Evolutionary conservation across 371 early-diverging fungal species (phyloP), one percentile per base, ranked within the genome.

Genomic region (Zychaea mexicana): DNA sequence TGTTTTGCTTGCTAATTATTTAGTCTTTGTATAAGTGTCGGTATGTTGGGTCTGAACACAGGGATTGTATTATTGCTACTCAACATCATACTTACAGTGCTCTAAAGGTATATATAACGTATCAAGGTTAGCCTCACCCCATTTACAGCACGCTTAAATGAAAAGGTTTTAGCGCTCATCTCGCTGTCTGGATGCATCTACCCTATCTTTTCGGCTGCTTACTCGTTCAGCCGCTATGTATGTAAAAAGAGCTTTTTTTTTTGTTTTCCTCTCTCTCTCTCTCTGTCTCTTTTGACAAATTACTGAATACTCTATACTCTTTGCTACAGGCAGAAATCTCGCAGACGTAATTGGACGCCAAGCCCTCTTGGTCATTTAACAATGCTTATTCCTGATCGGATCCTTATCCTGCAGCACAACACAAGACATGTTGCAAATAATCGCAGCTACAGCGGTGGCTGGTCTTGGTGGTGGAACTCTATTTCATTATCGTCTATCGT

Each of bases 21-120:
- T 49, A 49, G 49, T 24, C 49, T 49, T 49, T 49, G 49, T 24
- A 49, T 49, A 49, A 49, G 49, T 24, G 22, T 49, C 19, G 49
- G 49, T 9, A 12, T n/a, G 4, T 24, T 49, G 3, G 49, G 49
- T 24, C 26, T 49, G 10, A 24, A 49, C 13, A 24, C 24, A 4
- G 49, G 49, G 19, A 49, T 49, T 8, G 49, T 49, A 4, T 24
- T 49, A 8, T 49, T 49, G 6, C 24, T 49, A 22, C 49, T 49
- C 0, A 49, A 49, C n/a, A 19, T 13, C 3, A 49, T 49, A 9
- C 19, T 19, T 49, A 49, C 49, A 49, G 49, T 22, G 24, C 24
- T 49, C n/a, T 10, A 49, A 49, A 22, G 49, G 49, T 49, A 49
- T 22, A n/a, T n/a, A n/a, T n/a, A n/a, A n/a, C n/a, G n/a, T n/a